Evolutionary conservation across 2,329 filamentous ascomycete species (phyloP).

Genomic region (Curvularia sp.): DNA sequence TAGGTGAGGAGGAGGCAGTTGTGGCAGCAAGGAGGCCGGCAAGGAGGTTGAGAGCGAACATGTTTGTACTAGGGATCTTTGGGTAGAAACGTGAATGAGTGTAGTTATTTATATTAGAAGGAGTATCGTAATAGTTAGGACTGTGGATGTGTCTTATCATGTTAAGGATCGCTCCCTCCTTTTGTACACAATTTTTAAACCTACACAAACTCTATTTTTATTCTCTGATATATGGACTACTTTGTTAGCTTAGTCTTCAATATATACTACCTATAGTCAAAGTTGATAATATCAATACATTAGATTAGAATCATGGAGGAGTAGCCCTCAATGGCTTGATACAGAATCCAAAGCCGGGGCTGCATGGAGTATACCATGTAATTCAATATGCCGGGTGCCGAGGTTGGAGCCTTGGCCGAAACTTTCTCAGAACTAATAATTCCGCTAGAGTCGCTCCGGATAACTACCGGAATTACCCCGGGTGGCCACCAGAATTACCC

Average conservation of each 20-base stretch:
- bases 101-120: background rate
- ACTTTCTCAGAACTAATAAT: background rate
- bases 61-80: background rate
- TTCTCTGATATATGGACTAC: background rate
- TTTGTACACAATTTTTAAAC: background rate
- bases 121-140: background rate
- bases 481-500: background rate
- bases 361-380: background rate
- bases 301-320: background rate
- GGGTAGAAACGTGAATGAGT: background rate
- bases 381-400: background rate
- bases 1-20: background rate
- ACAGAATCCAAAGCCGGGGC: background rate
- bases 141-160: background rate
- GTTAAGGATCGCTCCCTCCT: background rate
- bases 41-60: background rate
- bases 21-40: background rate
- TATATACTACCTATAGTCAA: background rate
- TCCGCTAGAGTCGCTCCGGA: background rate
- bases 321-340: background rate
- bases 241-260: background rate
- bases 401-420: constrained; percentile 2
- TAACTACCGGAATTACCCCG: background rate
- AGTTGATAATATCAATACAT: background rate
- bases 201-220: background rate